Percentiles rank a stretch among this genome's conserved stretches.
These are phyloP conservation scores for Sugiyamaella japonica DNA, from an alignment of 1,139 yeast genomes.

Conservation along the genomic window DNA sequence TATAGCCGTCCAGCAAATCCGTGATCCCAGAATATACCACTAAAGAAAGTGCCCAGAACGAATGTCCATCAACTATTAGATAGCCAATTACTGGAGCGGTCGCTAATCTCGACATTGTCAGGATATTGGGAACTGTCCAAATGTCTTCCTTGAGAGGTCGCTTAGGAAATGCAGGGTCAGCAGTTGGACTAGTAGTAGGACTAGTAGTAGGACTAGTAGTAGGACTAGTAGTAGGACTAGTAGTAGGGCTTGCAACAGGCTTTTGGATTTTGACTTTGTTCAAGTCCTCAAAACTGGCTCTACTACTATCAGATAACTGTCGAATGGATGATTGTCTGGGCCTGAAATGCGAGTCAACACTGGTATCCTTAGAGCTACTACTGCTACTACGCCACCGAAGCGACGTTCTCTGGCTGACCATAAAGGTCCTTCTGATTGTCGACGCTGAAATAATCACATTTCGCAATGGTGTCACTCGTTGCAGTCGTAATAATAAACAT, in stretches of 20 bases:
- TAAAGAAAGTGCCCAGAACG: conserved; percentile 63
- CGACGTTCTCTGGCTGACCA: not conserved
- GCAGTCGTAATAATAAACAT: not conserved
- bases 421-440: not conserved
- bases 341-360: not conserved
- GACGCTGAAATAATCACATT: not conserved
- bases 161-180: not conserved
- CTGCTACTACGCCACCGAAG: not conserved
- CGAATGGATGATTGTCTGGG: not conserved
- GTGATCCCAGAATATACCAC: conserved; percentile 87
- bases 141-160: conserved; percentile 49
- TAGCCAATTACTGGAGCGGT: conserved; percentile 86
- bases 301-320: not conserved
- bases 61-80: conserved; percentile 61
- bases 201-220: not conserved
- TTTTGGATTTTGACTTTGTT: not conserved
- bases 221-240: not conserved
- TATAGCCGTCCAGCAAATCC: conserved; percentile 86
- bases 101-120: conserved; percentile 75
- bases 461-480: not conserved
- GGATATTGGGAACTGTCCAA: conserved; percentile 79
- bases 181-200: conserved; percentile 5
- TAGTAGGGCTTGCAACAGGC: not conserved
- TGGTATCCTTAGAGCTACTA: not conserved
- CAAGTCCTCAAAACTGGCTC: not conserved